Conservation (phyloP, 257 asterid genomes). For the Solanum acaule region DNA sequence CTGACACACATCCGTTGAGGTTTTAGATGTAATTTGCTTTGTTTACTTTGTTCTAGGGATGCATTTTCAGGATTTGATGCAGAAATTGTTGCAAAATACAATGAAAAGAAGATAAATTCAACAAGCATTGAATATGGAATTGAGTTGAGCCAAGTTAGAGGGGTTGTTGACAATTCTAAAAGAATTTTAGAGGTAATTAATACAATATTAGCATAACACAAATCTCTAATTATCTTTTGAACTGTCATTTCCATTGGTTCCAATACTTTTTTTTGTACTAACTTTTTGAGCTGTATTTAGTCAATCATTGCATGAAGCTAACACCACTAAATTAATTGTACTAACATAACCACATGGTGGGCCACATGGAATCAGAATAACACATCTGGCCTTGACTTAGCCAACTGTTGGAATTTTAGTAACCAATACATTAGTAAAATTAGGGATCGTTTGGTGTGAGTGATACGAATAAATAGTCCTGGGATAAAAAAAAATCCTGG, state of each 20-base stretch:
- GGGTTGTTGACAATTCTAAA: slow-evolving; percentile 65
- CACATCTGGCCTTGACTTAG: background rate
- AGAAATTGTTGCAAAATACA: slow-evolving; percentile 42
- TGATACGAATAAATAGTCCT: no score
- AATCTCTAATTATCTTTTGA: background rate
- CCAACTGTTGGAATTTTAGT: background rate
- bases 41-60: slow-evolving; percentile 17
- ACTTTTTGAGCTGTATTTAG: background rate
- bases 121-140: slow-evolving; percentile 38
- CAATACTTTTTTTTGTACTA: background rate
- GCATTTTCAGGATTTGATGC: slow-evolving; percentile 67
- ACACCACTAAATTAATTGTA: background rate
- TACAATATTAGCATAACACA: background rate
- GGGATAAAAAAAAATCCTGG: no score
- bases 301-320: background rate
- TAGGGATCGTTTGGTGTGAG: background rate
- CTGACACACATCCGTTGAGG: background rate
- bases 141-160: slow-evolving; percentile 53
- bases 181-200: slow-evolving; percentile 51
- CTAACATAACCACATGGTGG: slow-evolving; percentile 16
- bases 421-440: background rate
- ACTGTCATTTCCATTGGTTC: background rate
- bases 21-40: background rate
- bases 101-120: slow-evolving; percentile 48
- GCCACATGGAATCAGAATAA: background rate